Evolutionary conservation across 495 filamentous ascomycete genomes (phyloP).

Genomic region (Penicillium macrosclerotiorum): DNA sequence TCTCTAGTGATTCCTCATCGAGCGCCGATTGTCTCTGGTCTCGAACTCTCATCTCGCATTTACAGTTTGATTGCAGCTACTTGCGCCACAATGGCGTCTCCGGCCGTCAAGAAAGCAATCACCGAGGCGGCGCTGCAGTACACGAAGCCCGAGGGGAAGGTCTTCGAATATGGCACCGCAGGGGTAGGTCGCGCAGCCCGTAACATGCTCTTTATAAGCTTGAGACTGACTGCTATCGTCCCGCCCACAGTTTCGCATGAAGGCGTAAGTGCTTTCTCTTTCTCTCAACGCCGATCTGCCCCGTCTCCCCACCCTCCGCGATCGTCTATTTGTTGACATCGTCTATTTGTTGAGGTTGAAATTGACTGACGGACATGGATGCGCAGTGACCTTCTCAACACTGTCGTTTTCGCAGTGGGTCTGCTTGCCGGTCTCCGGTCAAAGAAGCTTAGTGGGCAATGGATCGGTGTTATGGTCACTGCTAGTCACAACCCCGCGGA

Average conservation of each 20-base stretch:
- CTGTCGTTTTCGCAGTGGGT: conserved; percentile 86
- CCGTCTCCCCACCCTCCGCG: conserved; percentile 37
- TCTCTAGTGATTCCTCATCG: not conserved
- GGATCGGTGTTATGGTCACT: conserved; percentile 98
- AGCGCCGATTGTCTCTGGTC: conserved; percentile 5
- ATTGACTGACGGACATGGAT: conserved; percentile 23
- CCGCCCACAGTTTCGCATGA: conserved; percentile 67
- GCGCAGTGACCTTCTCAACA: conserved; percentile 65
- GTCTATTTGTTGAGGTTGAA: conserved; percentile 30
- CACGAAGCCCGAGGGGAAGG: conserved; percentile 64
- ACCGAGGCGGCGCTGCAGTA: conserved; percentile 44
- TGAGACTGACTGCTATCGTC: conserved; percentile 18
- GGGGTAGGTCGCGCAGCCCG: conserved; percentile 56
- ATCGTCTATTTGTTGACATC: conserved; percentile 37
- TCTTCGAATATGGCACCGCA: conserved; percentile 93
- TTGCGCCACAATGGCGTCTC: conserved; percentile 45
- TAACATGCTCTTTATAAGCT: conserved; percentile 5
- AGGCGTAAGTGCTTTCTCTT: conserved; percentile 71
- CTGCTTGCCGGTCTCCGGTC: conserved; percentile 88
- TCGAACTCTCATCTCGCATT: not conserved
- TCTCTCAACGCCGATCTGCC: conserved; percentile 29
- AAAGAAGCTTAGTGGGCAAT: conserved; percentile 80
- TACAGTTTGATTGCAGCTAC: conserved; percentile 14
- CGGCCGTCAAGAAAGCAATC: conserved; percentile 44
- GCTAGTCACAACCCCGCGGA: conserved; percentile 95